These are phyloP conservation scores for Amborella trichopoda DNA, from an alignment of 164 flowering plant genomes.

Conservation along the genomic window DNA sequence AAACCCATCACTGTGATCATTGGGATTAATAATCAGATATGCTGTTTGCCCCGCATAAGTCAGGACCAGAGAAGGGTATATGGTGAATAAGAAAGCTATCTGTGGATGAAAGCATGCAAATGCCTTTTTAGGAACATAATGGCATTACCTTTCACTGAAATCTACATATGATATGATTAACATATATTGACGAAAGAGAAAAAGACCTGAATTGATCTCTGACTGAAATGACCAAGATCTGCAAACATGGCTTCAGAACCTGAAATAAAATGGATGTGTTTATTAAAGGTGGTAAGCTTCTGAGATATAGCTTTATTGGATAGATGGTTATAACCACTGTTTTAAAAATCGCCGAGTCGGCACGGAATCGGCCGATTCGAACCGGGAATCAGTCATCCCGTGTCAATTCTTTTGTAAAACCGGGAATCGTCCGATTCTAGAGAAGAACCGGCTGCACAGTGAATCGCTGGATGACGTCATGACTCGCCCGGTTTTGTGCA, in stretches of 20 bases:
- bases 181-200: background rate
- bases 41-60: constrained; percentile 93
- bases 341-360: too few relatives aligned
- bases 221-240: constrained; percentile 81
- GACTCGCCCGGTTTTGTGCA: too few relatives aligned
- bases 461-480: too few relatives aligned
- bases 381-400: too few relatives aligned
- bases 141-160: background rate
- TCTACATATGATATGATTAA: background rate
- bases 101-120: constrained; percentile 13
- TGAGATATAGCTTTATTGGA: too few relatives aligned
- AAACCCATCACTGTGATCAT: constrained; percentile 64
- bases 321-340: too few relatives aligned
- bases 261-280: constrained; percentile 21
- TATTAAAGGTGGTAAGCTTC: too few relatives aligned
- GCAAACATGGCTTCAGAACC: constrained; percentile 88
- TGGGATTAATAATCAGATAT: constrained; percentile 61
- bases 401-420: too few relatives aligned
- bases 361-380: too few relatives aligned
- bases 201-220: constrained; percentile 60
- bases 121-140: background rate
- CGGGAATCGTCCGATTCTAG: too few relatives aligned
- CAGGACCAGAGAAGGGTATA: constrained; percentile 73
- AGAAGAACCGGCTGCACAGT: too few relatives aligned
- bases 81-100: constrained; percentile 64